phyloP scores from a whole-genome alignment of 148 eudicot genomes.

The Chenopodium formosanum region DNA sequence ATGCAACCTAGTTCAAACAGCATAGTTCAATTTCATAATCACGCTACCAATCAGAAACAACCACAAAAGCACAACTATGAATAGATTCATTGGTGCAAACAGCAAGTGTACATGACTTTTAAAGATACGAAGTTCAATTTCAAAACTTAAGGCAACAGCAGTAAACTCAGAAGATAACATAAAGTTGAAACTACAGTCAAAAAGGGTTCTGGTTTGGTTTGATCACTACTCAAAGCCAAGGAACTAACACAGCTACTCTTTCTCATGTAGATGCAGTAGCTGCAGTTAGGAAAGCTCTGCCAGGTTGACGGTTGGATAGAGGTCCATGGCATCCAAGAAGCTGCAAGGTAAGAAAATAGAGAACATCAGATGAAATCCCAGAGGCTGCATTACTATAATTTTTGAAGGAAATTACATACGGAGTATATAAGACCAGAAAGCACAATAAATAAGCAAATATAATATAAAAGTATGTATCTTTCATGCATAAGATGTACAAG shows the following conservation, averaged over 20 bases:
- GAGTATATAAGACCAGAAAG: neutral
- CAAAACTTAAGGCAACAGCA: neutral
- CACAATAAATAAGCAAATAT: neutral
- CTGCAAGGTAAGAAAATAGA: constrained; percentile 19
- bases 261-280: constrained; percentile 12
- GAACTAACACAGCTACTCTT: neutral
- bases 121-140: neutral
- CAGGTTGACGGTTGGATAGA: constrained; percentile 35
- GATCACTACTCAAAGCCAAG: neutral
- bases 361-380: neutral
- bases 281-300: constrained; percentile 24
- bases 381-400: too few relatives aligned
- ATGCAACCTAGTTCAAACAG: too few relatives aligned
- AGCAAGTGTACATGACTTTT: neutral
- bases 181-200: constrained; percentile 7
- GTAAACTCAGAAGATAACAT: neutral
- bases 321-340: constrained; percentile 43
- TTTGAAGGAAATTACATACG: too few relatives aligned
- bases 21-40: too few relatives aligned
- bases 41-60: neutral
- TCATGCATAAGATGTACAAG: too few relatives aligned
- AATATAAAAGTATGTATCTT: too few relatives aligned
- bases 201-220: neutral
- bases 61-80: neutral
- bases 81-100: neutral